These are phyloP conservation scores for Moricandia moricandioides DNA, from an alignment of 345 rosid species.

Conservation along the genomic window DNA sequence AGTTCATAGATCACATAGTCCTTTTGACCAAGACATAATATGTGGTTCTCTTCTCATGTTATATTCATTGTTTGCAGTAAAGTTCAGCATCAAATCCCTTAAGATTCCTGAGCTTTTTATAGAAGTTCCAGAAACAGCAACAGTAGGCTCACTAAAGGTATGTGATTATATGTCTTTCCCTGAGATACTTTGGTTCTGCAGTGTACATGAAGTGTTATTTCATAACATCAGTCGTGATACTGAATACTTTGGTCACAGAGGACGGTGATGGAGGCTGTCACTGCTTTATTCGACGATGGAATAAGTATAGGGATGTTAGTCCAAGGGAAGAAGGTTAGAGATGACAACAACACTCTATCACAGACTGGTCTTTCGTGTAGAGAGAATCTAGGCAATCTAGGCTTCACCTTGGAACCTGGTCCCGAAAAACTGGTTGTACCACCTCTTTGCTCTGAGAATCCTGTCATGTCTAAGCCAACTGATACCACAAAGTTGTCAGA, in stretches of 20 bases:
- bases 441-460: constrained; percentile 47
- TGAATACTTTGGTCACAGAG: constrained; percentile 47
- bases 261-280: constrained; percentile 75
- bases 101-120: constrained; percentile 82
- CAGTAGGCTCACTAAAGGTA: constrained; percentile 94
- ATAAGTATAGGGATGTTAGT: constrained; percentile 70
- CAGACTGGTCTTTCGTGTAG: constrained; percentile 74
- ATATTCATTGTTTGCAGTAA: constrained; percentile 57
- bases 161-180: constrained; percentile 5
- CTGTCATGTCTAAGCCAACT: constrained; percentile 37
- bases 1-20: constrained; percentile 15
- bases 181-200: neutral
- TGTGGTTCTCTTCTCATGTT: constrained; percentile 4
- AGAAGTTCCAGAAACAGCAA: constrained; percentile 84
- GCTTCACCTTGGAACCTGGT: constrained; percentile 81
- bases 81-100: constrained; percentile 85
- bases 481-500: constrained; percentile 32
- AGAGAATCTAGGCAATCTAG: constrained; percentile 62
- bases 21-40: constrained; percentile 4
- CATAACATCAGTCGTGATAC: neutral
- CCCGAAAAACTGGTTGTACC: constrained; percentile 38
- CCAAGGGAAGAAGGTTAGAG: constrained; percentile 88
- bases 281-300: constrained; percentile 72
- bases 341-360: constrained; percentile 67
- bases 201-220: constrained; percentile 2